Percentiles rank a stretch among this genome's conserved stretches.
These are phyloP conservation scores for Paspalum vaginatum DNA, from an alignment of 176 grass and related monocot genomes.

Conservation along the genomic window DNA sequence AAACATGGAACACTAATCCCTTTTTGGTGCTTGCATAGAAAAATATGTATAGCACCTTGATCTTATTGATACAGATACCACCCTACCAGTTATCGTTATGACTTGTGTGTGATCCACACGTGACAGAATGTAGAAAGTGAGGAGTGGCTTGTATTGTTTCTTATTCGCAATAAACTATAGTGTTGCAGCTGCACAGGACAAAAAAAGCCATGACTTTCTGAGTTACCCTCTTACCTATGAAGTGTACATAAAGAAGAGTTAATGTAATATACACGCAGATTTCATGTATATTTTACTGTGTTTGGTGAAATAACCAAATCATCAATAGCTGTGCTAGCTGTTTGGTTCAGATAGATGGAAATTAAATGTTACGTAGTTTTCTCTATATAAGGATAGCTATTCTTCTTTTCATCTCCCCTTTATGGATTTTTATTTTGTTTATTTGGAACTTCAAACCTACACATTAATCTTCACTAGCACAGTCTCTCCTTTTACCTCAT, in stretches of 20 bases:
- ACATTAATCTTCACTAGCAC: not conserved
- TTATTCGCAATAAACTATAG: not conserved
- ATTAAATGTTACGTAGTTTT: not conserved
- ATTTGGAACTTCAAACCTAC: not conserved
- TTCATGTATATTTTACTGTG: not conserved
- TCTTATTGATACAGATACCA: not conserved
- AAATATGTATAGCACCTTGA: not conserved
- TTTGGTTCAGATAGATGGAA: not conserved
- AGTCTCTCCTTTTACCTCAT: not conserved
- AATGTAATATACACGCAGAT: not conserved
- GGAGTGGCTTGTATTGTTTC: not conserved
- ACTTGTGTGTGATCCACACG: not conserved
- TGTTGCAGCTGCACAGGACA: not conserved
- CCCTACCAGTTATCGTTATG: not conserved
- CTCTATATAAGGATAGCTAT: not conserved
- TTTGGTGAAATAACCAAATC: not conserved
- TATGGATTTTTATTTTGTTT: not conserved
- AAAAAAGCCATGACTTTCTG: not conserved
- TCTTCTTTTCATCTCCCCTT: not conserved
- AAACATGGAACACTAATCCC: not conserved
- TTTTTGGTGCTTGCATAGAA: not conserved
- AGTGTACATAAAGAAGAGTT: not conserved
- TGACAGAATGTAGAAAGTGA: not conserved
- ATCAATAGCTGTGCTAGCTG: not conserved
- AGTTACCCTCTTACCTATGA: not conserved